Conservation (phyloP, 2,329 filamentous ascomycete genomes). For the Colletotrichum paranaense region DNA sequence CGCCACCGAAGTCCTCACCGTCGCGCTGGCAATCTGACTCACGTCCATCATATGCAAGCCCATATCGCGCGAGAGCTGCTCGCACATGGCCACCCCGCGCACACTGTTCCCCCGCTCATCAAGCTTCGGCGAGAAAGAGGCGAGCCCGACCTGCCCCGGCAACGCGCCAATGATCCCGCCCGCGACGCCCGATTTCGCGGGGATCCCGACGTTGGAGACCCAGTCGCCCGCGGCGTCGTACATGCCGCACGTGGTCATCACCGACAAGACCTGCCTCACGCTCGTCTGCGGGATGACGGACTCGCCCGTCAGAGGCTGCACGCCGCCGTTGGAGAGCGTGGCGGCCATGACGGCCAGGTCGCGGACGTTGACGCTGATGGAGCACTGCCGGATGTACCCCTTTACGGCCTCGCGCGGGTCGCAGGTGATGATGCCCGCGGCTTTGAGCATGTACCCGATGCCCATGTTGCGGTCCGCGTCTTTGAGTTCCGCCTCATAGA, state of each 20-base stretch:
- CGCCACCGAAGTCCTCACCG: conserved; percentile 40
- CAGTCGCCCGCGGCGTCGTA: conserved; percentile 71
- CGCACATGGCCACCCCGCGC: conserved; percentile 54
- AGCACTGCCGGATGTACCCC: conserved; percentile 53
- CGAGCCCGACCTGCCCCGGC: conserved; percentile 57
- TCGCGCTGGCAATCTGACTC: conserved; percentile 28
- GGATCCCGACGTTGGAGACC: conserved; percentile 68
- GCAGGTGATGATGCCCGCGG: conserved; percentile 49
- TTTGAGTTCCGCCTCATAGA: conserved; percentile 50
- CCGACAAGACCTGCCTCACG: conserved; percentile 52
- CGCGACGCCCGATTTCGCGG: conserved; percentile 56
- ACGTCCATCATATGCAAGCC: conserved; percentile 39
- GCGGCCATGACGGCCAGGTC: conserved; percentile 54
- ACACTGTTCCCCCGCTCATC: conserved; percentile 58
- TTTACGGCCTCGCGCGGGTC: conserved; percentile 48
- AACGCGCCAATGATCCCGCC: conserved; percentile 49
- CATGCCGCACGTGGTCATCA: conserved; percentile 56
- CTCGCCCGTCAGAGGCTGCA: conserved; percentile 47
- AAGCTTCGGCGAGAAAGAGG: conserved; percentile 67
- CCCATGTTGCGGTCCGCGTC: conserved; percentile 49
- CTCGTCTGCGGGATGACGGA: conserved; percentile 48
- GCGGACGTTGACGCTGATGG: conserved; percentile 54
- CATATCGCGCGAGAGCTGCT: conserved; percentile 53
- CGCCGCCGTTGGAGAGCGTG: conserved; percentile 50
- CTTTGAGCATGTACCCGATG: conserved; percentile 54